Evolutionary conservation across 2,329 filamentous ascomycete species (phyloP).

Genomic region (Cladophialophora immunda): DNA sequence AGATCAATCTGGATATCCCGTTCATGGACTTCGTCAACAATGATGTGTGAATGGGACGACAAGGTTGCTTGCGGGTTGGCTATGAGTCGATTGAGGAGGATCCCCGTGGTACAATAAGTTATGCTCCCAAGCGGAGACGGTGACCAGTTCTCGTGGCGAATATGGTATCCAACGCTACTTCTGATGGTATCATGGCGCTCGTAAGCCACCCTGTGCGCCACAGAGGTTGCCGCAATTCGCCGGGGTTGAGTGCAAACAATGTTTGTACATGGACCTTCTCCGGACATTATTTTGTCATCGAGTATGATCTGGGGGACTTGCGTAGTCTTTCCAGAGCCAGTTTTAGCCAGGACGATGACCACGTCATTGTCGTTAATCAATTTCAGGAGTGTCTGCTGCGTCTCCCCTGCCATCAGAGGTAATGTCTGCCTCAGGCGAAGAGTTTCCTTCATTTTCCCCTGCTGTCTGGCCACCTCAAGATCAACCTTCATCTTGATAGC

Average conservation of each 20-base stretch:
- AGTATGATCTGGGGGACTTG: constrained; percentile 95
- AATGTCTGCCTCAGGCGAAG: constrained; percentile 20
- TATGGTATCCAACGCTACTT: constrained; percentile 91
- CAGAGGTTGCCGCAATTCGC: constrained; percentile 92
- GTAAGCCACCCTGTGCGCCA: constrained; percentile 91
- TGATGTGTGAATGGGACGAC: constrained; percentile 71
- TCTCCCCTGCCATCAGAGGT: constrained; percentile 27
- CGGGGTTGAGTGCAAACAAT: constrained; percentile 95
- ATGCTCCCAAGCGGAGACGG: constrained; percentile 83
- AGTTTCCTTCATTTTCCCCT: constrained; percentile 5
- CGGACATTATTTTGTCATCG: constrained; percentile 83
- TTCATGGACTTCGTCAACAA: constrained; percentile 96
- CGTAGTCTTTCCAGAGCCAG: constrained; percentile 95
- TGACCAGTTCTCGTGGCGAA: constrained; percentile 87
- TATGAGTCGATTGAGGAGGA: constrained; percentile 97
- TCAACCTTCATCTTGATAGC: constrained; percentile 22
- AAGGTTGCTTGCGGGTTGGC: constrained; percentile 85
- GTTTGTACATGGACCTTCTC: constrained; percentile 74
- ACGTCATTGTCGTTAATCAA: constrained; percentile 82
- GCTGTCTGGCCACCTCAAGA: constrained; percentile 10
- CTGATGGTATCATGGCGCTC: constrained; percentile 85
- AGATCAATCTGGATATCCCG: constrained; percentile 97
- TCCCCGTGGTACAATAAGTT: constrained; percentile 73
- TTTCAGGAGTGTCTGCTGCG: constrained; percentile 55
- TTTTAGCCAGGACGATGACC: constrained; percentile 93